A percentile compares a stretch with the other conserved stretches of the same genome.
phyloP scores from a whole-genome alignment of 2,329 filamentous ascomycete genomes.

The Cladobotryum mycophilum region DNA sequence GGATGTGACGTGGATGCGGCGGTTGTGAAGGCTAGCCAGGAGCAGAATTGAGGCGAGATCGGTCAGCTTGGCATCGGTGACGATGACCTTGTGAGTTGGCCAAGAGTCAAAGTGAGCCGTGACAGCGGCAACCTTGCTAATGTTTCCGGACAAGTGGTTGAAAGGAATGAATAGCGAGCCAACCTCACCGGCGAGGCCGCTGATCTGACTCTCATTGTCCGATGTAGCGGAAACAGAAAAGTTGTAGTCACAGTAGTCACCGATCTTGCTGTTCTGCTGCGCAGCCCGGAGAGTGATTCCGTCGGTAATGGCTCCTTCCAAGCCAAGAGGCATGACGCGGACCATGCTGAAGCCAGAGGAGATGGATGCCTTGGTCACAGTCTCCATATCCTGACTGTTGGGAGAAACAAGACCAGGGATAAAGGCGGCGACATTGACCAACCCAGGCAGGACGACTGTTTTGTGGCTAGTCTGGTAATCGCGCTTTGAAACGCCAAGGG shows the following conservation, averaged over 20 bases:
- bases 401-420: constrained; percentile 64
- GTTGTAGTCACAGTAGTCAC: constrained; percentile 71
- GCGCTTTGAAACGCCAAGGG: constrained; percentile 72
- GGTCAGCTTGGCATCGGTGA: constrained; percentile 74
- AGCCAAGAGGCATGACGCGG: constrained; percentile 68
- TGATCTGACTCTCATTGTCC: constrained; percentile 56
- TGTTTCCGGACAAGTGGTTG: constrained; percentile 74
- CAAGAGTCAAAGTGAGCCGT: constrained; percentile 73
- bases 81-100: constrained; percentile 71
- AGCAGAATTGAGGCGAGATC: constrained; percentile 76
- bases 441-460: constrained; percentile 64
- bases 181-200: constrained; percentile 64
- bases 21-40: constrained; percentile 69
- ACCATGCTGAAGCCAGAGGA: constrained; percentile 75
- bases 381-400: constrained; percentile 61
- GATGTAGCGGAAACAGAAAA: constrained; percentile 16
- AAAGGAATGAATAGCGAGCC: constrained; percentile 79
- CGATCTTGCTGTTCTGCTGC: constrained; percentile 62
- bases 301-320: constrained; percentile 68
- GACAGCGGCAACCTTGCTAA: constrained; percentile 75
- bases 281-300: constrained; percentile 63
- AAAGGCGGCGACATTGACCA: constrained; percentile 76
- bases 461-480: constrained; percentile 90
- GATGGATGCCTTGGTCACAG: constrained; percentile 66
- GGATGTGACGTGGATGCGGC: constrained; percentile 73